These are phyloP conservation scores for Chytridiales sp. DNA, from an alignment of 371 early-diverging fungal species.

Conservation along the genomic window DNA sequence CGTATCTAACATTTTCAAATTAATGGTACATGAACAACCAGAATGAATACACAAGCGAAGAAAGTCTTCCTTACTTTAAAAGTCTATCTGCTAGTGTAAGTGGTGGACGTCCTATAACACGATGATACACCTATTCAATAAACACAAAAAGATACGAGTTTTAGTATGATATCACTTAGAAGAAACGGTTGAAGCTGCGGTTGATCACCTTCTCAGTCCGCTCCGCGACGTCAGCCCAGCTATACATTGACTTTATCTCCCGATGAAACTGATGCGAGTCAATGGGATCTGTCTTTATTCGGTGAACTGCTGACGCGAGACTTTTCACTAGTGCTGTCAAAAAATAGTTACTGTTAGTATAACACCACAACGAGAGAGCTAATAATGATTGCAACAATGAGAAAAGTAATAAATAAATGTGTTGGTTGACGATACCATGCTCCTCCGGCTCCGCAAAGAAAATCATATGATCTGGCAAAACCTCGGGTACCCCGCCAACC, in stretches of 20 bases:
- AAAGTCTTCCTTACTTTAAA: constrained; percentile 46
- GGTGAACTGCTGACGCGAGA: constrained; percentile 71
- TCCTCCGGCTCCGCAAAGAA: constrained; percentile 89
- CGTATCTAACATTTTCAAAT: constrained; percentile 54
- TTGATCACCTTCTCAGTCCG: constrained; percentile 76
- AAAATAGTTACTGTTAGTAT: too few relatives aligned
- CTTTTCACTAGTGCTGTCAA: constrained; percentile 75
- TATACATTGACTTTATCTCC: constrained; percentile 89
- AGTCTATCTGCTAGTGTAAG: constrained; percentile 82
- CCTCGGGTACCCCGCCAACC: constrained; percentile 99
- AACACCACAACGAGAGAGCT: too few relatives aligned
- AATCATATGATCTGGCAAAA: constrained; percentile 95
- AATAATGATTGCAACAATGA: too few relatives aligned
- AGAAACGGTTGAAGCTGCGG: background rate
- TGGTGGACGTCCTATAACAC: constrained; percentile 60
- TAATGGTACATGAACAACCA: constrained; percentile 1
- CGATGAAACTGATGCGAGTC: constrained; percentile 76
- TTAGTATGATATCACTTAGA: constrained; percentile 1
- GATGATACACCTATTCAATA: too few relatives aligned
- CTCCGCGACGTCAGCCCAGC: constrained; percentile 93
- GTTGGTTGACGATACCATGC: constrained; percentile 59
- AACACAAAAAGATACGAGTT: constrained; percentile 44
- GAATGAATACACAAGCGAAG: constrained; percentile 4
- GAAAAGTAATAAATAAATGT: background rate
- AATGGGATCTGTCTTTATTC: constrained; percentile 64